phyloP scores from a whole-genome alignment of 2,329 filamentous ascomycete genomes.

The Talaromyces sp. region DNA sequence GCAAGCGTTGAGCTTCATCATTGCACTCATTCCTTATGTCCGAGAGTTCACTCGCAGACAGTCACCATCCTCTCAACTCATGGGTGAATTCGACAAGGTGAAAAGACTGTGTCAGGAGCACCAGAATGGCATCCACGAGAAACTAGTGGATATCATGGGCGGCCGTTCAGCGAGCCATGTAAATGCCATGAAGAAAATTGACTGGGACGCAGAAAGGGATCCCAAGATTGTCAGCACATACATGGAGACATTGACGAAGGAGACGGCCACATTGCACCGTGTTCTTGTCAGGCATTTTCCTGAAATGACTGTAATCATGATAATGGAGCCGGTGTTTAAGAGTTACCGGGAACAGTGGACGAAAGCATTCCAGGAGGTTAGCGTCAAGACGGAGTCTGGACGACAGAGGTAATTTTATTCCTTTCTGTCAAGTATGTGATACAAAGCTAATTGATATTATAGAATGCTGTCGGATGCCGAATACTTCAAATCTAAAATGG shows the following conservation, averaged over 20 bases:
- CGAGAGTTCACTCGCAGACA: constrained; percentile 87
- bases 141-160: constrained; percentile 89
- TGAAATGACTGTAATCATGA: constrained; percentile 70
- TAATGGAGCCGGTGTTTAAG: constrained; percentile 80
- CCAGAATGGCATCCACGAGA: constrained; percentile 85
- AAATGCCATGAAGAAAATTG: constrained; percentile 67
- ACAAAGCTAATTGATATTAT: constrained; percentile 6
- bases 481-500: constrained; percentile 65
- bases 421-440: constrained; percentile 18
- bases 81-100: constrained; percentile 85
- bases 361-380: constrained; percentile 62
- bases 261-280: constrained; percentile 78
- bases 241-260: constrained; percentile 83
- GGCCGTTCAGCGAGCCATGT: constrained; percentile 70
- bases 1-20: constrained; percentile 82
- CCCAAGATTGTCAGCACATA: constrained; percentile 59
- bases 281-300: constrained; percentile 79
- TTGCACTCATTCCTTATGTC: constrained; percentile 81
- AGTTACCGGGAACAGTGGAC: constrained; percentile 79
- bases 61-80: constrained; percentile 53
- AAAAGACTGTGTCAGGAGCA: constrained; percentile 82
- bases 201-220: constrained; percentile 62
- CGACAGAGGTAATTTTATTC: constrained; percentile 62
- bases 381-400: constrained; percentile 63
- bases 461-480: constrained; percentile 76